A percentile compares a stretch with the other conserved stretches of the same genome.
Conservation (phyloP, 2,329 filamentous ascomycete species). For the Claviceps sp. region DNA sequence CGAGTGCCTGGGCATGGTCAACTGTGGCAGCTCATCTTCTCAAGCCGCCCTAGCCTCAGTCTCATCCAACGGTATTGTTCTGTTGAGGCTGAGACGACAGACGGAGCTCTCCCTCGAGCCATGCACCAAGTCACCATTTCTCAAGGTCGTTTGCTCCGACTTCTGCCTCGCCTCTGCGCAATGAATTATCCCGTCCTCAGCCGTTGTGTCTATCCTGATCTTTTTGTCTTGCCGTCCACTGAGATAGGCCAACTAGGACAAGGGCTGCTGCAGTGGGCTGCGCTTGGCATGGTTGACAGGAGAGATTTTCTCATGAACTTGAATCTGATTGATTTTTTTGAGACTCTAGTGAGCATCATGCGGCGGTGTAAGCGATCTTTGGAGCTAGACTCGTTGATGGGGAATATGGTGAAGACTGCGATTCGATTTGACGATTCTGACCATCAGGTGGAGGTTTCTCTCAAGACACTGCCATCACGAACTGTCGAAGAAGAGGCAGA, state of each 20-base stretch:
- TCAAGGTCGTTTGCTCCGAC: constrained; percentile 37
- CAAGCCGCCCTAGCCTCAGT: constrained; percentile 28
- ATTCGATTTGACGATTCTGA: constrained; percentile 27
- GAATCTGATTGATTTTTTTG: constrained; percentile 39
- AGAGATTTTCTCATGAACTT: constrained; percentile 36
- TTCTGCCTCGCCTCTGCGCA: constrained; percentile 36
- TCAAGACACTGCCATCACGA: constrained; percentile 31
- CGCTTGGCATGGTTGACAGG: constrained; percentile 36
- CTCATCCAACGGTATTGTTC: constrained; percentile 26
- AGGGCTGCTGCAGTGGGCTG: constrained; percentile 37
- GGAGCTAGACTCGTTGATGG: constrained; percentile 23
- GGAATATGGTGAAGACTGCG: constrained; percentile 29
- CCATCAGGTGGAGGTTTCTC: constrained; percentile 21
- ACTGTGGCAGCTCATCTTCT: constrained; percentile 41
- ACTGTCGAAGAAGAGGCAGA: constrained; percentile 39
- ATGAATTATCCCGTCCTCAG: constrained; percentile 31
- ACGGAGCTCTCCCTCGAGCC: constrained; percentile 11
- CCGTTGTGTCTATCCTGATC: constrained; percentile 22
- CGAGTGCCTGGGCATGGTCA: constrained; percentile 34
- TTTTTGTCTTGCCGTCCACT: constrained; percentile 14
- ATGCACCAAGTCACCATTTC: constrained; percentile 33
- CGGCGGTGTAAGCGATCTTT: constrained; percentile 23
- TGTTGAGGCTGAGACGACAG: constrained; percentile 19
- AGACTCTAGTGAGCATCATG: constrained; percentile 35
- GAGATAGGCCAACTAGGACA: constrained; percentile 14